Base-by-base conservation (phyloP, 2,329 filamentous ascomycete species). In the Aspergillus uvarum region DNA sequence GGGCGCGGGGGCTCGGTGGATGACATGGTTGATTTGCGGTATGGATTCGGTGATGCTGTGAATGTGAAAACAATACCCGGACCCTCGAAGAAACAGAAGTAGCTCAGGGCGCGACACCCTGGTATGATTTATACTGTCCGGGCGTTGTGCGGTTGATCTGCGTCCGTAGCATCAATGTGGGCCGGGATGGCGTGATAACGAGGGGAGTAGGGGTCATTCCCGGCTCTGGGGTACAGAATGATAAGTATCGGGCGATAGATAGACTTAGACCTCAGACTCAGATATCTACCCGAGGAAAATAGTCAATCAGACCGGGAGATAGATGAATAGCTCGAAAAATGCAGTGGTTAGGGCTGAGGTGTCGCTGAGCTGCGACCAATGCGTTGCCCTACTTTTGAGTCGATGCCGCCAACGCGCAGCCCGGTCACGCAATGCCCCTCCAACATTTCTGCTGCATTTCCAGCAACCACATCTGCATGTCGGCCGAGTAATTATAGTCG, bases 81-180 rank as follows among this genome's bases (percentile, higher is more conserved):
- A 22, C 22, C n/a, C n/a, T n/a, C n/a, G n/a, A n/a, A n/a, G n/a
- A n/a, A n/a, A n/a, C n/a, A n/a, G n/a, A n/a, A n/a, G n/a, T n/a
- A n/a, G n/a, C n/a, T n/a, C n/a, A n/a, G n/a, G n/a, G n/a, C n/a
- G n/a, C n/a, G n/a, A n/a, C n/a, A n/a, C n/a, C n/a, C n/a, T n/a
- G n/a, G n/a, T n/a, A n/a, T n/a, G n/a, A n/a, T n/a, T 22, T 29
- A 29, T 29, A 29, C 11, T 54, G 26, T 5, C 2, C 2, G 11
- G 12, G 10, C n/a, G 38, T 50, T 51, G 51, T 31, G 47, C 32
- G 24, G 24, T 42, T 32, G 48, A 51, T 58, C 8, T 21, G 35
- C 26, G 26, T 24, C 22, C 21, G 42, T 65, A 65, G 67, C 72
- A 74, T 72, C 72, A 75, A 63, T 63, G 72, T 74, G 73, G 73